A percentile compares a stretch with the other conserved stretches of the same genome.
Conservation (phyloP, 441 rosid species). For the Gossypium lobatum region DNA sequence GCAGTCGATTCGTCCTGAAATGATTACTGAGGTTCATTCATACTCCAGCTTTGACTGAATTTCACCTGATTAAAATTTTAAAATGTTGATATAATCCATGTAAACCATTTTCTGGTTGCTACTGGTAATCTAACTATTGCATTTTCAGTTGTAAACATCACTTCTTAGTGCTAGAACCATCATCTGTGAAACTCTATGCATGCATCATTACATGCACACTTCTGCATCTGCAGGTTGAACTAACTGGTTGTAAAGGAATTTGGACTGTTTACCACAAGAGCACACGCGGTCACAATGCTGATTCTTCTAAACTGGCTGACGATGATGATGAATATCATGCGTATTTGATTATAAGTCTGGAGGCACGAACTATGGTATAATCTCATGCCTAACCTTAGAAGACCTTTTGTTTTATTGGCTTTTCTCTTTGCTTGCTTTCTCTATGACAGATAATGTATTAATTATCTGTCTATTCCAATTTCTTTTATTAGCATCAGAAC, state of each 20-base stretch:
- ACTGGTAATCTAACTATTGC: background rate
- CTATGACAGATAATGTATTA: background rate
- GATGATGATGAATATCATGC: slow-evolving; percentile 96
- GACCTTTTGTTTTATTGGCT: background rate
- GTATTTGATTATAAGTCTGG: slow-evolving; percentile 94
- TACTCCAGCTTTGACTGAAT: slow-evolving; percentile 14
- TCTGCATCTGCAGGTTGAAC: slow-evolving; percentile 66
- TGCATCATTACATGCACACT: background rate
- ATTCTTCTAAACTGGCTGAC: slow-evolving; percentile 62
- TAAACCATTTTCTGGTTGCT: background rate
- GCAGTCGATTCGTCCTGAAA: slow-evolving; percentile 97
- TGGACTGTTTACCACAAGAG: slow-evolving; percentile 99
- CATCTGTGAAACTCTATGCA: background rate
- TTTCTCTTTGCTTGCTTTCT: background rate
- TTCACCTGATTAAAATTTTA: slow-evolving; percentile 5
- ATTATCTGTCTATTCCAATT: background rate
- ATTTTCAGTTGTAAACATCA: background rate
- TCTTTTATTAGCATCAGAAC: slow-evolving; percentile 3
- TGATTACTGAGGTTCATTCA: slow-evolving; percentile 83
- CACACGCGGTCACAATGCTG: slow-evolving; percentile 64
- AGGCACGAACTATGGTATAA: slow-evolving; percentile 88
- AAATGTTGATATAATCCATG: background rate
- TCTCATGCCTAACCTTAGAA: slow-evolving; percentile 10
- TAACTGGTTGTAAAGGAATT: slow-evolving; percentile 95
- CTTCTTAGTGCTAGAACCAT: background rate